Percentiles rank a stretch among this genome's conserved stretches.
These are phyloP conservation scores for Leptographium flavum DNA, from an alignment of 2,329 filamentous ascomycete species.

Conservation along the genomic window DNA sequence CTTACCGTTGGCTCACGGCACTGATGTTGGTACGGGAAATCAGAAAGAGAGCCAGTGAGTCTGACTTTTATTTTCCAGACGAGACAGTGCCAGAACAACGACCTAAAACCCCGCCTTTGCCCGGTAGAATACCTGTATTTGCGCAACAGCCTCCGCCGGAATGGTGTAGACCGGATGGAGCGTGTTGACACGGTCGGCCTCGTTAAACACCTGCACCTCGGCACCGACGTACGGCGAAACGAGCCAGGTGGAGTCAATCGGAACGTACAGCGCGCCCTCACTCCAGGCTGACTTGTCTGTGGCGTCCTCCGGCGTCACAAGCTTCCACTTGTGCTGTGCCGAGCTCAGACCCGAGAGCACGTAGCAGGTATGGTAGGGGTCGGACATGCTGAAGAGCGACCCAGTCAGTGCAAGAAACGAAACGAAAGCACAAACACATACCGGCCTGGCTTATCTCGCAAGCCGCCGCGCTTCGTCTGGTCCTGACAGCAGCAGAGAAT, in stretches of 20 bases:
- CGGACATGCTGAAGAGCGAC: slow-evolving; percentile 43
- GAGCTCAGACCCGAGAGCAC: slow-evolving; percentile 75
- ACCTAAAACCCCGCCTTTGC: slow-evolving; percentile 38
- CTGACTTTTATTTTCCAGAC: too few relatives aligned
- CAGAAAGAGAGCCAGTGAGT: neutral
- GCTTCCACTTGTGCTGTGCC: slow-evolving; percentile 55
- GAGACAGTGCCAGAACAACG: too few relatives aligned
- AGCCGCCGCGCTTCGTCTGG: slow-evolving; percentile 53
- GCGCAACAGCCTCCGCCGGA: slow-evolving; percentile 53
- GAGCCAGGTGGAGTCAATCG: slow-evolving; percentile 20
- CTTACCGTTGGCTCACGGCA: neutral
- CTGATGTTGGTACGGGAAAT: neutral
- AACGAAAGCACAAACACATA: slow-evolving; percentile 27
- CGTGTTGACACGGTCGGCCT: slow-evolving; percentile 52
- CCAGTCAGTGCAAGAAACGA: slow-evolving; percentile 2
- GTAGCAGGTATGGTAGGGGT: slow-evolving; percentile 90
- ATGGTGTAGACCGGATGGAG: slow-evolving; percentile 81
- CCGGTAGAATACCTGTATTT: slow-evolving; percentile 50
- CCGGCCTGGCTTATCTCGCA: slow-evolving; percentile 90
- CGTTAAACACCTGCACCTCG: slow-evolving; percentile 51
- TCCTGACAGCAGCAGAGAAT: slow-evolving; percentile 83
- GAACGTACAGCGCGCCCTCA: slow-evolving; percentile 9
- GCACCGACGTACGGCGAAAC: slow-evolving; percentile 35
- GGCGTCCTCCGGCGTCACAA: slow-evolving; percentile 23
- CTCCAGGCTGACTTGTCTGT: slow-evolving; percentile 18